Conservation (phyloP, 2,329 filamentous ascomycete species). For the Cylindrodendrum hubeiense region DNA sequence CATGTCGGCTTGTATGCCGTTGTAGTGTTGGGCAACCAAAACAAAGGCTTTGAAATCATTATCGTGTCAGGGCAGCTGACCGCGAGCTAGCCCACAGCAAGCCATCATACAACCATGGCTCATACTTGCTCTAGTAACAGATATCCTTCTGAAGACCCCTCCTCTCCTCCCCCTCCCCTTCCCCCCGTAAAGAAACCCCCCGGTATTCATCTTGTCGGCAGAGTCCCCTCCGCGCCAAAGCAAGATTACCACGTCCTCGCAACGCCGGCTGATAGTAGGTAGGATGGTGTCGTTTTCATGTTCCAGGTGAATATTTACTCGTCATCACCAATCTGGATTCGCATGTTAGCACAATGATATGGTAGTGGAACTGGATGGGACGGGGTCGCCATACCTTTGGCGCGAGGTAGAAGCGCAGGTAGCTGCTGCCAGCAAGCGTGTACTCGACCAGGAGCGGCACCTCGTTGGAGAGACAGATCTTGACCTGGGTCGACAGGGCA, state of each 20-base stretch:
- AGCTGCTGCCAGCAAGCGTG: slow-evolving; percentile 81
- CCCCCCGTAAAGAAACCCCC: slow-evolving; percentile 27
- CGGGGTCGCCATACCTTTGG: slow-evolving; percentile 79
- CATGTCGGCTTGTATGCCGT: neutral
- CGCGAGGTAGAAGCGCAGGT: slow-evolving; percentile 96
- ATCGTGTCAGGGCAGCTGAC: slow-evolving; percentile 21
- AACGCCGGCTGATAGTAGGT: slow-evolving; percentile 34
- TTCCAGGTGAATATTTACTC: slow-evolving; percentile 44
- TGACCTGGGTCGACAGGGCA: slow-evolving; percentile 83
- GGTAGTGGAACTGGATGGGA: no score
- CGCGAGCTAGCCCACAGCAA: slow-evolving; percentile 19
- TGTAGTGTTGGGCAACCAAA: slow-evolving; percentile 8
- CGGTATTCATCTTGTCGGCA: slow-evolving; percentile 34
- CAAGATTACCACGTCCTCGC: slow-evolving; percentile 29
- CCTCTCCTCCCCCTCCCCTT: slow-evolving; percentile 8
- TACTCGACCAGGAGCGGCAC: slow-evolving; percentile 98
- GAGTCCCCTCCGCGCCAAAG: slow-evolving; percentile 25
- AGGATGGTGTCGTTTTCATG: slow-evolving; percentile 29
- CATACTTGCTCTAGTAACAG: slow-evolving; percentile 21
- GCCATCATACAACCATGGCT: slow-evolving; percentile 16
- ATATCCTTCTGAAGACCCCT: slow-evolving; percentile 18
- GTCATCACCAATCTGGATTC: slow-evolving; percentile 54
- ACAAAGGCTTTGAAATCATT: slow-evolving; percentile 29
- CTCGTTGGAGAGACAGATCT: slow-evolving; percentile 94
- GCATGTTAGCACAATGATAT: slow-evolving; percentile 19